Percentiles rank a stretch among this genome's conserved stretches.
Evolutionary conservation across 768 basidiomycete genomes (phyloP).

Genomic region (Trametes cubensis): DNA sequence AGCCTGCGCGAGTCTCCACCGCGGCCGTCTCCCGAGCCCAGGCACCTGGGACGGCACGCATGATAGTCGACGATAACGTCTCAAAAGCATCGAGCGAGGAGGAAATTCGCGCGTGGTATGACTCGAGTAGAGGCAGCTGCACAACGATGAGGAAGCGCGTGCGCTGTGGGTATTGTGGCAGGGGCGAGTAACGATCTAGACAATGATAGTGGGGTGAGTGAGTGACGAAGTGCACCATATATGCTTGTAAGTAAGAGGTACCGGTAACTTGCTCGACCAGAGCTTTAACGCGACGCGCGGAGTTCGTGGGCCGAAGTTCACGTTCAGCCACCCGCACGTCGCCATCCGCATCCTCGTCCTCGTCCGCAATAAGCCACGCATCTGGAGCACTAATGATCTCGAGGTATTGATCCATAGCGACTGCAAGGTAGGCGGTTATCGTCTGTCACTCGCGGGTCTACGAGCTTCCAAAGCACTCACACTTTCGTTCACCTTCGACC

Average conservation of each 20-base stretch:
- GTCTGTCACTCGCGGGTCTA: not conserved
- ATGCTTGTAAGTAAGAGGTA: conserved; percentile 34
- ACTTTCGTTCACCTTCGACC: conserved; percentile 86
- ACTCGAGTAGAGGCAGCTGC: conserved; percentile 82
- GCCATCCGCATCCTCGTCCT: conserved; percentile 49
- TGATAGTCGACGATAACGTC: conserved; percentile 82
- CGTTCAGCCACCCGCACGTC: conserved; percentile 39
- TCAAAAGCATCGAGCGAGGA: conserved; percentile 94
- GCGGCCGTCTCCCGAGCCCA: conserved; percentile 53
- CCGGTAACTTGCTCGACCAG: conserved; percentile 93
- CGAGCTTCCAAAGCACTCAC: conserved; percentile 49
- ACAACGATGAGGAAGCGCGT: conserved; percentile 82
- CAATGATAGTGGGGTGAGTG: not conserved
- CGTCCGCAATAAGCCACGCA: conserved; percentile 84
- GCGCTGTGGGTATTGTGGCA: conserved; percentile 77
- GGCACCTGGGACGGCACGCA: conserved; percentile 92
- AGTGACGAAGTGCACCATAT: not conserved
- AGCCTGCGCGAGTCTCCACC: conserved; percentile 51
- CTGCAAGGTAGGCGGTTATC: conserved; percentile 43
- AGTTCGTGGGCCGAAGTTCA: conserved; percentile 73
- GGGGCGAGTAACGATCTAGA: conserved; percentile 86
- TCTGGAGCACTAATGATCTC: conserved; percentile 78
- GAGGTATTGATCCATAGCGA: conserved; percentile 85
- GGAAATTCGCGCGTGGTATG: conserved; percentile 76
- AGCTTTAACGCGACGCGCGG: conserved; percentile 80